A percentile compares a stretch with the other conserved stretches of the same genome.
These are phyloP conservation scores for Emericellopsis terricola DNA, from an alignment of 495 filamentous ascomycete genomes.

Conservation along the genomic window DNA sequence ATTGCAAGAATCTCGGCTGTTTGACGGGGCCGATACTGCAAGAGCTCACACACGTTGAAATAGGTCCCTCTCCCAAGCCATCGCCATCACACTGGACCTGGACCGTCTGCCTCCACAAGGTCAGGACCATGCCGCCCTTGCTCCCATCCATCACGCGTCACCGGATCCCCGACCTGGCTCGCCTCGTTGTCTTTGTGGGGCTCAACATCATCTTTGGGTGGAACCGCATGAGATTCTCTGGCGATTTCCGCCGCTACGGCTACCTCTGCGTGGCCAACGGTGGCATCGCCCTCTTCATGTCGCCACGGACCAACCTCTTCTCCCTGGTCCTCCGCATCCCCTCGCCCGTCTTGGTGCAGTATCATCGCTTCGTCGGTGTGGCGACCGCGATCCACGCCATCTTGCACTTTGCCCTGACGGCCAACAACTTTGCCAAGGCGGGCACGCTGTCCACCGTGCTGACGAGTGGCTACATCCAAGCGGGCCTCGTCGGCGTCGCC, in stretches of 20 bases:
- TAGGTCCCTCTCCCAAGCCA: too few relatives aligned
- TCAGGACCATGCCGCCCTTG: constrained; percentile 5
- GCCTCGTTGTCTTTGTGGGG: constrained; percentile 7
- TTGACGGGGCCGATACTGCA: constrained; percentile 4
- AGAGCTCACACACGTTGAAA: constrained; percentile 6
- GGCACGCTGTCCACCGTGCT: constrained; percentile 2
- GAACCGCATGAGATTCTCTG: constrained; percentile 5
- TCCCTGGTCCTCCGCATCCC: constrained; percentile 5
- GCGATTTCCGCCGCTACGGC: constrained; percentile 8
- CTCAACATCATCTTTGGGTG: constrained; percentile 15
- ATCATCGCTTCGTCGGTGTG: constrained; percentile 7
- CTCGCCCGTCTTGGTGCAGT: constrained; percentile 3
- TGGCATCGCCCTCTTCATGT: constrained; percentile 8
- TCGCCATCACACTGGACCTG: too few relatives aligned
- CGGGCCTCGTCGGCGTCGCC: constrained; percentile 5
- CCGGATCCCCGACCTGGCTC: constrained; percentile 4
- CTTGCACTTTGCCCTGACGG: constrained; percentile 7
- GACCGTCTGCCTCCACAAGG: constrained; percentile 8
- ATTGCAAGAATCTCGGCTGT: neutral
- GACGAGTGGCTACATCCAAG: constrained; percentile 1
- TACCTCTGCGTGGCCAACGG: constrained; percentile 7
- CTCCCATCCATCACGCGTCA: constrained; percentile 9
- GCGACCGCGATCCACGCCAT: constrained; percentile 7
- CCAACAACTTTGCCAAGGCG: constrained; percentile 4
- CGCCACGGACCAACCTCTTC: constrained; percentile 6